Conservation (phyloP, 23 red algal species). For the Gracilaria domingensis region DNA sequence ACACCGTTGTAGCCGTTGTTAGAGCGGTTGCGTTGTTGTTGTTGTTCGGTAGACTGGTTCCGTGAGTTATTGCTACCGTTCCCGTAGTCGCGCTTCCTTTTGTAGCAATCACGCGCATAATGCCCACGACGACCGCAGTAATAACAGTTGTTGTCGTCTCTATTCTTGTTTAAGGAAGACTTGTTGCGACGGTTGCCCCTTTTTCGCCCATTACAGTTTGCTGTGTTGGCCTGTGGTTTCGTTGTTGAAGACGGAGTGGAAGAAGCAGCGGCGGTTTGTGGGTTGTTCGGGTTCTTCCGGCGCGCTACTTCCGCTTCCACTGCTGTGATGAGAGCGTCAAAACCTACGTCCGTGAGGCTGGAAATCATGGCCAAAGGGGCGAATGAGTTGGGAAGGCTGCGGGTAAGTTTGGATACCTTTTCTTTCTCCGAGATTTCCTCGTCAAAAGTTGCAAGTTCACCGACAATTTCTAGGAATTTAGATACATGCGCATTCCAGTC, state of each 20-base stretch:
- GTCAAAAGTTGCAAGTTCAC: conserved; percentile 16
- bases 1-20: not conserved
- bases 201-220: not conserved
- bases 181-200: not conserved
- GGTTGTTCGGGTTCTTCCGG: conserved; percentile 30
- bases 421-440: conserved; percentile 17
- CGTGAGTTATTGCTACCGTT: not conserved
- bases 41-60: not conserved
- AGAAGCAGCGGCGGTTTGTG: not conserved
- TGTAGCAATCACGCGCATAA: conserved; percentile 17
- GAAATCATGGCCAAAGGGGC: conserved; percentile 35
- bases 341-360: not conserved
- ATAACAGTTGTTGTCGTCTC: no score
- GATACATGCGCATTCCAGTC: conserved; percentile 19
- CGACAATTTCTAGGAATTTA: not conserved
- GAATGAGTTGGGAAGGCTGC: conserved; percentile 22
- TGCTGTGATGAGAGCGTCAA: not conserved
- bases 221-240: not conserved
- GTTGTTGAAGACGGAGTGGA: not conserved
- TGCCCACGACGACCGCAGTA: not conserved
- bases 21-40: not conserved
- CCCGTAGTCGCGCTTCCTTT: not conserved
- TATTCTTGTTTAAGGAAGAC: not conserved
- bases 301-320: conserved; percentile 1
- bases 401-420: conserved; percentile 28